Evolutionary conservation across 1,284 basidiomycete species (phyloP).

Genomic region (Ustilago loliicola): DNA sequence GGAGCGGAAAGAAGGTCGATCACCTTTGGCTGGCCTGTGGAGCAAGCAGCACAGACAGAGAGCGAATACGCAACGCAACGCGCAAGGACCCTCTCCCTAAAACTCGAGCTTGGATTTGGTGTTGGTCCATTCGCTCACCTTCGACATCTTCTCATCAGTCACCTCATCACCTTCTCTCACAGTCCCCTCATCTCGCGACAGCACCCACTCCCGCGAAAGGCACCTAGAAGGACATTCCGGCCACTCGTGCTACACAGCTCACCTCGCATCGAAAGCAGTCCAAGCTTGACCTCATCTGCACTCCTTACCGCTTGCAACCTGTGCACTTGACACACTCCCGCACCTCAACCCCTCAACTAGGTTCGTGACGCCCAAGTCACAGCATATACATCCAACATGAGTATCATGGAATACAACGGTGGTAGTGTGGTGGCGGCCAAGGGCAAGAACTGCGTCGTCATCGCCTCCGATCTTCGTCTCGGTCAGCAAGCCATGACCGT

Average conservation of each 20-base stretch:
- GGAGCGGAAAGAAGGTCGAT: conserved; percentile 33
- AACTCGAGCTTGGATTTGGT: conserved; percentile 1
- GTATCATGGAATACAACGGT: conserved; percentile 82
- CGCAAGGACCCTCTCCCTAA: conserved; percentile 50
- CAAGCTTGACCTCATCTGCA: not conserved
- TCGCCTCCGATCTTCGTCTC: conserved; percentile 93
- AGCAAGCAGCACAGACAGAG: conserved; percentile 23
- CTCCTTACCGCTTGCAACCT: not conserved
- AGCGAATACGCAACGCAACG: conserved; percentile 45
- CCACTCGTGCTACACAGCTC: not conserved
- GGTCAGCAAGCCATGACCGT: conserved; percentile 91
- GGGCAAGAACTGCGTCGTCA: conserved; percentile 98
- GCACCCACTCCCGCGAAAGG: not conserved
- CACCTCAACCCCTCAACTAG: not conserved
- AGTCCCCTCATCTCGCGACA: not conserved
- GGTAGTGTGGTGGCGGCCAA: conserved; percentile 99
- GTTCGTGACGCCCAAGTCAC: conserved; percentile 34
- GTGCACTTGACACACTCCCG: not conserved
- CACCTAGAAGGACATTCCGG: not conserved
- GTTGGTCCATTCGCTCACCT: conserved; percentile 1
- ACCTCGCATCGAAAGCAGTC: not conserved
- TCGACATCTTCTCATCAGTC: conserved; percentile 18
- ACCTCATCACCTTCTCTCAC: conserved; percentile 1
- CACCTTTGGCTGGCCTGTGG: conserved; percentile 23
- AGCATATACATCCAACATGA: conserved; percentile 52